Conservation (phyloP, 1,284 basidiomycete genomes). For the Ceratobasidium theobromae region DNA sequence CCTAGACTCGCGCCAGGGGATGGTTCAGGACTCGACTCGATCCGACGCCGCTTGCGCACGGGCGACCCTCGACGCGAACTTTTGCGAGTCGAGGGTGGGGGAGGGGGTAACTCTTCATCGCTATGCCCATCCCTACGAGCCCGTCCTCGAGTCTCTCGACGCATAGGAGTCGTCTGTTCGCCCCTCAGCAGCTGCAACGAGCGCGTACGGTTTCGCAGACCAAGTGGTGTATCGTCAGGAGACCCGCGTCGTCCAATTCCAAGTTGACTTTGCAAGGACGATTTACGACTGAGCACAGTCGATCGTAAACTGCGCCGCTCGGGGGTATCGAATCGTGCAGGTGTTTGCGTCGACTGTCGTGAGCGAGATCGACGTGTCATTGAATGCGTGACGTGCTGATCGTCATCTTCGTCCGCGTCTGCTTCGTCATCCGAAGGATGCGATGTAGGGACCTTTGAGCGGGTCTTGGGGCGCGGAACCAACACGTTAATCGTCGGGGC, state of each 20-base stretch:
- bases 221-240: conserved; percentile 31
- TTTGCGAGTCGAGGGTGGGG: not conserved
- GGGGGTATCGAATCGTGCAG: conserved; percentile 8
- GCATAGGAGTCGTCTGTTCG: conserved; percentile 42
- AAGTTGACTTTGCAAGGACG: conserved; percentile 14
- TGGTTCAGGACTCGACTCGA: conserved; percentile 26
- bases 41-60: conserved; percentile 25
- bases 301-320: conserved; percentile 21
- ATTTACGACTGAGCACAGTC: conserved; percentile 4
- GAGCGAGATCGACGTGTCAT: conserved; percentile 20
- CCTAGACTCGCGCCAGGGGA: conserved; percentile 9
- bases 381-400: not conserved
- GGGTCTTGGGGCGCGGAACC: conserved; percentile 12
- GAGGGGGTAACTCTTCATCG: not conserved
- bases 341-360: conserved; percentile 8
- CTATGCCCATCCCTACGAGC: not conserved
- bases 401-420: conserved; percentile 40
- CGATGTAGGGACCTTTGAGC: conserved; percentile 6
- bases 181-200: conserved; percentile 35
- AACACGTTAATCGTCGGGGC: not conserved
- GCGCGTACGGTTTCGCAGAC: conserved; percentile 36
- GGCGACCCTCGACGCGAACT: conserved; percentile 9
- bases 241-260: conserved; percentile 14
- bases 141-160: conserved; percentile 23
- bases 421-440: conserved; percentile 43